Conservation (phyloP, 225 moss, liverwort and hornwort genomes). For the Pseudoscleropodium purum region DNA sequence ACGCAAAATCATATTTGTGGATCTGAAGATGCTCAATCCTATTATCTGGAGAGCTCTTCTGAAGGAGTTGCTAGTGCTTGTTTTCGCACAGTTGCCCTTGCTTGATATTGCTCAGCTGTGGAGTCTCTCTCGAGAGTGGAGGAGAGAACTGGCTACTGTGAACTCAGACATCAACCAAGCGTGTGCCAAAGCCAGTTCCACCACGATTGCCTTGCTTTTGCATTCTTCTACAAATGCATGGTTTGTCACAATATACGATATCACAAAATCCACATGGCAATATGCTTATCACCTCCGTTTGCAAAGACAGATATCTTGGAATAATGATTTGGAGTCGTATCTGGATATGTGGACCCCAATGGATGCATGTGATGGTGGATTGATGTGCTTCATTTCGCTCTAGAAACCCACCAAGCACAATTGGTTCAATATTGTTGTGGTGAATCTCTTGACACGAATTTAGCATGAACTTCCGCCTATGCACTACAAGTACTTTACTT, state of each 20-base stretch:
- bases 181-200: background rate
- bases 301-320: background rate
- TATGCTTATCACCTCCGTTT: background rate
- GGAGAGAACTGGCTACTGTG: background rate
- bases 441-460: background rate
- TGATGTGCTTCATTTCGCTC: background rate
- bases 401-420: background rate
- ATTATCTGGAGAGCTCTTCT: background rate
- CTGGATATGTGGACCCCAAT: fast-evolving
- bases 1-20: background rate
- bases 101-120: background rate
- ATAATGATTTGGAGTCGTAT: fast-evolving
- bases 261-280: too few species aligned
- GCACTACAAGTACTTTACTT: fast-evolving
- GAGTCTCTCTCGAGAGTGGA: background rate
- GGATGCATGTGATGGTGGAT: background rate
- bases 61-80: background rate
- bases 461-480: background rate
- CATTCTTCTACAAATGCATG: too few species aligned
- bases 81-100: background rate
- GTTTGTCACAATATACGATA: too few species aligned
- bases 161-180: background rate
- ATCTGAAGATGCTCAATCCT: background rate
- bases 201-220: too few species aligned
- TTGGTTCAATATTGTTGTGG: background rate